phyloP scores from a whole-genome alignment of 2,329 filamentous ascomycete genomes.

The Biscogniauxia marginata region DNA sequence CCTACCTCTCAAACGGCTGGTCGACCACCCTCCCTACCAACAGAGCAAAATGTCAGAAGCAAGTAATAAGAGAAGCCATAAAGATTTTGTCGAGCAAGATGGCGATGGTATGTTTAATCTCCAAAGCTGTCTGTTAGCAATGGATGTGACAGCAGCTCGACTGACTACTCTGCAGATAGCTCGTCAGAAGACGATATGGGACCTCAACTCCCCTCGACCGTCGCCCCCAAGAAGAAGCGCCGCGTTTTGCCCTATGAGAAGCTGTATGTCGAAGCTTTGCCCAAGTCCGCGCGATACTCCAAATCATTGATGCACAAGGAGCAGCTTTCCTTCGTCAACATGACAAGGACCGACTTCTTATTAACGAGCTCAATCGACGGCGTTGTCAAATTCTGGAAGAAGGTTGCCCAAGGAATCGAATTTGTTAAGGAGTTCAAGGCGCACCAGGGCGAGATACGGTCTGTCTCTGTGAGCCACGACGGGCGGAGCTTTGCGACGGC shows the following conservation, averaged over 20 bases:
- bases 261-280: slow-evolving; percentile 87
- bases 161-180: slow-evolving; percentile 44
- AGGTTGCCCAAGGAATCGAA: slow-evolving; percentile 83
- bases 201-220: slow-evolving; percentile 79
- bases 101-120: slow-evolving; percentile 17
- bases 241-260: slow-evolving; percentile 91
- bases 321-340: slow-evolving; percentile 80
- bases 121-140: not conserved
- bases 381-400: slow-evolving; percentile 99
- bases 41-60: slow-evolving; percentile 23
- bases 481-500: slow-evolving; percentile 91
- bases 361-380: slow-evolving; percentile 93
- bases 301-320: slow-evolving; percentile 99
- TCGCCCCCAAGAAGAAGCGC: slow-evolving; percentile 83
- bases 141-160: not conserved
- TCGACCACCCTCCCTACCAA: not conserved
- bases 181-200: slow-evolving; percentile 87
- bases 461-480: slow-evolving; percentile 83
- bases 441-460: slow-evolving; percentile 79
- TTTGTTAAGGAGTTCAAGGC: slow-evolving; percentile 98
- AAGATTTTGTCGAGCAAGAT: slow-evolving; percentile 29
- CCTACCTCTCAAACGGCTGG: not conserved
- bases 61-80: slow-evolving; percentile 32
- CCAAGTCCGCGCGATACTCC: slow-evolving; percentile 77
- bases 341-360: slow-evolving; percentile 94